Evolutionary conservation across 2,329 filamentous ascomycete species (phyloP), one percentile per base, ranked within the genome.

Genomic region (Penicillium sumatraense): DNA sequence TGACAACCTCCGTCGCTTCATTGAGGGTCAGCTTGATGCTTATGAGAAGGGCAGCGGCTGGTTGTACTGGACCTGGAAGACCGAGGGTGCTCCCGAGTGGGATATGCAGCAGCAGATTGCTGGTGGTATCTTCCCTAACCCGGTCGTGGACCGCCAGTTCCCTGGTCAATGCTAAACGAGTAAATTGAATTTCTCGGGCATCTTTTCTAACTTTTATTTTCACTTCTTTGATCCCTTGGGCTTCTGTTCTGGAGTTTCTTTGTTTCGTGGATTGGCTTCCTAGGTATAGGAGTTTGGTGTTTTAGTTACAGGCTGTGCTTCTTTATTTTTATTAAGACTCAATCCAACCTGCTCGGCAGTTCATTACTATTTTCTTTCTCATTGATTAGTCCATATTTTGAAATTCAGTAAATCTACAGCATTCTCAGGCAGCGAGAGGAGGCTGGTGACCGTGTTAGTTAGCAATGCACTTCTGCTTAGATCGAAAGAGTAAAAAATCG

Each of bases 51-150:
- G 71, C 26, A 67, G 58, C 14, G 78, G 78, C 38, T 81, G 78
- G 78, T 57, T 80, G 18, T 80, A 79, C 67, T 81, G 78, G 78
- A 80, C 77, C 47, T 80, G 78, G 78, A 80, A 77, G 66, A 80
- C 78, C 11, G 78, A 80, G 59, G 74, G 74, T 27, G 72, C 77
- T 14, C 77, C 78, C 5, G 79, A 78, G 51, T 81, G 79, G 79
- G 75, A 80, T 60, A 73, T 81, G 70, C 67, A 76, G 60, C 64
- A 75, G 59, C 68, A 80, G 38, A 58, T 80, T 23, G 73, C 70
- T 11, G 68, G 64, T 14, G 76, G 75, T 1, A 61, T 84, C 42
- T 84, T 83, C 68, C 81, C 81, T 16, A 74, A 78, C 58, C 73
- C 74, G 26, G 58, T 74, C 42, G 66, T 63, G 5, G 63, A 65